Evolutionary conservation across 352 stramenopile genomes (phyloP), one percentile per base, ranked within the genome.

Genomic region (Aphanomyces invadans): DNA sequence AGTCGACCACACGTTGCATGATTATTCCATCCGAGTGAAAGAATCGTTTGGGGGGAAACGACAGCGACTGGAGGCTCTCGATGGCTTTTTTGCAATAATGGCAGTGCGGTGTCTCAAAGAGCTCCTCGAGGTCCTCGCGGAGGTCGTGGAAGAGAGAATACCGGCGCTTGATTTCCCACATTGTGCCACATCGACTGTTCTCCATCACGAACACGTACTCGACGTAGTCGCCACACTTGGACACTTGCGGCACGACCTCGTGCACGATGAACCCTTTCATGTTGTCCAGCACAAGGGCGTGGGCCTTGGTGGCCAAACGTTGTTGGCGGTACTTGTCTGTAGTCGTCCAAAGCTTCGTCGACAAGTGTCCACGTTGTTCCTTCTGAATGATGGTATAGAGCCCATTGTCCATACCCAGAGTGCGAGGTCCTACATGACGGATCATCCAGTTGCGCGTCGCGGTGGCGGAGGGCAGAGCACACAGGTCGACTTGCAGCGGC

Each of bases 131-230:
- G 62, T 87, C 76, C 28, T 87, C 74, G 31, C 79, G 79, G 36
- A 91, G 65, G 26, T 80, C 70, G n/a, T 72, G 74, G 69, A 91
- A 89, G 17, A 73, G 73, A 44, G 80, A 88, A 69, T 84, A 91
- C 12, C 82, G 79, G 12, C 82, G 76, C 59, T 78, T 73, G 68
- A 91, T 77, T 65, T 83, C 72, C 82, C 82, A 91, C 39, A 72
- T 70, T 49, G 76, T 65, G 11, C 70, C 74, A 12, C 78, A 72
- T 1, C 83, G 74, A 42, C 86, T 74, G 61, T 86, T 79, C 65
- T 81, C 74, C 15, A 86, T 71, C 33, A 83, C 70, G n/a, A 88
- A 65, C 28, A 83, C 74, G 72, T 91, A 91, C 60, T 89, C 78
- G 0, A 74, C 88, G 74, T 84, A 73, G 19, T 76, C 83, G 1